Evolutionary conservation across 1,284 basidiomycete species (phyloP).

Genomic region (Puccinia hordei): DNA sequence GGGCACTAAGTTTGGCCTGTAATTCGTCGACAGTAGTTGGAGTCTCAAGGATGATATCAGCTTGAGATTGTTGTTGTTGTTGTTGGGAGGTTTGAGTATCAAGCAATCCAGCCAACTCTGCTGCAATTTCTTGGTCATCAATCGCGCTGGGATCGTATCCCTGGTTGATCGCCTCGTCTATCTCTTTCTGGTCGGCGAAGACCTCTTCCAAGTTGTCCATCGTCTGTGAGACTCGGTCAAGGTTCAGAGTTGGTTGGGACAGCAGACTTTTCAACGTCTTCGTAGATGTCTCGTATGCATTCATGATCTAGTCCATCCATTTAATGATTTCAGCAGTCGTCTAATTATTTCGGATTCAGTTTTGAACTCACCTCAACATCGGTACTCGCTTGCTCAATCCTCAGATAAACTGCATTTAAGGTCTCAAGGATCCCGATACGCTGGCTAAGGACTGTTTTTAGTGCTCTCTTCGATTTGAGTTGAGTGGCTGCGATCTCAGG

Average conservation of each 20-base stretch:
- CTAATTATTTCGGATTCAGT: neutral
- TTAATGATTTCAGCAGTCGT: neutral
- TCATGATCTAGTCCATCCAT: constrained; percentile 38
- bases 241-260: neutral
- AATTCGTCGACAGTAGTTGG: constrained; percentile 12
- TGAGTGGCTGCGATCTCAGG: constrained; percentile 25
- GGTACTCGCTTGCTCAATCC: constrained; percentile 49
- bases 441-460: constrained; percentile 27
- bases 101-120: constrained; percentile 29
- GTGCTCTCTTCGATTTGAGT: constrained; percentile 1
- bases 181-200: constrained; percentile 2
- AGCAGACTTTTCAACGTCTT: constrained; percentile 27
- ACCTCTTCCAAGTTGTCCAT: constrained; percentile 19
- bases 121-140: constrained; percentile 14
- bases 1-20: neutral
- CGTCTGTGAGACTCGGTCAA: constrained; percentile 21
- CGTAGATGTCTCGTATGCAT: constrained; percentile 38
- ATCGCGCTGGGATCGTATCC: neutral
- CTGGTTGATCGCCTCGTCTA: constrained; percentile 18
- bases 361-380: constrained; percentile 35
- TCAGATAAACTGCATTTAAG: constrained; percentile 33
- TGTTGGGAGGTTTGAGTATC: neutral
- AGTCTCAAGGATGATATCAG: neutral
- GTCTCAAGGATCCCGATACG: constrained; percentile 33
- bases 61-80: neutral